Percentiles rank a stretch among this genome's conserved stretches.
Evolutionary conservation across 1,284 basidiomycete species (phyloP).

Genomic region (Cutaneotrichosporon mucoides): DNA sequence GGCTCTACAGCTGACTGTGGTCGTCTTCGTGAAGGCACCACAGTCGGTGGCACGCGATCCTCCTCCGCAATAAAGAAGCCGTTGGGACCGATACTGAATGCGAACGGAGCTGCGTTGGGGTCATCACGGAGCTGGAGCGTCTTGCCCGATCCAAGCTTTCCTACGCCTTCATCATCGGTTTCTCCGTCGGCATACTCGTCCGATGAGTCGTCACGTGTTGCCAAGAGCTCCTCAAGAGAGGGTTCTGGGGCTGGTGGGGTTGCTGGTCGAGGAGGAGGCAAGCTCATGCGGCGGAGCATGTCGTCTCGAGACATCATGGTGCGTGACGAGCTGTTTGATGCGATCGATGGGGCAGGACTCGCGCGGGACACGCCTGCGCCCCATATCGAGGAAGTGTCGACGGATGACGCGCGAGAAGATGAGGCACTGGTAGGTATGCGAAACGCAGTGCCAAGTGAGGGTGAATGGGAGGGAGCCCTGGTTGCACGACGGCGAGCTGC

Average conservation of each 20-base stretch:
- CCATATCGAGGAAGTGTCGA: not conserved
- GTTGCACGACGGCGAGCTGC: not conserved
- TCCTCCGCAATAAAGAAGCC: slow-evolving; percentile 19
- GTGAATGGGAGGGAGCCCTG: too few relatives aligned
- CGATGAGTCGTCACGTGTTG: slow-evolving; percentile 24
- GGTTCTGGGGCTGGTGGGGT: slow-evolving; percentile 1
- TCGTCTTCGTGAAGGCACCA: not conserved
- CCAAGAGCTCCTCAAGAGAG: slow-evolving; percentile 25
- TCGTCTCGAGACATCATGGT: slow-evolving; percentile 4
- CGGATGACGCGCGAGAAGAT: not conserved
- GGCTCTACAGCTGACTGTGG: not conserved
- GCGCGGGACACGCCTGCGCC: not conserved
- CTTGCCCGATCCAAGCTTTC: not conserved
- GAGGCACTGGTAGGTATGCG: not conserved
- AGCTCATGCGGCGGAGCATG: slow-evolving; percentile 10
- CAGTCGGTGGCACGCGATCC: not conserved
- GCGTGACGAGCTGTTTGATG: not conserved
- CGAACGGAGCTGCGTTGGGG: slow-evolving; percentile 17
- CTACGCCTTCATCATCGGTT: slow-evolving; percentile 14
- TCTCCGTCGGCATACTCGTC: slow-evolving; percentile 20
- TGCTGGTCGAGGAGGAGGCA: not conserved
- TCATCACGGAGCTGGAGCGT: not conserved
- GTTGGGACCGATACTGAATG: slow-evolving; percentile 30
- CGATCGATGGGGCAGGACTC: not conserved
- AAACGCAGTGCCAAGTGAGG: too few relatives aligned